Base-by-base conservation (phyloP, 2,329 filamentous ascomycete genomes). In the Pyricularia pennisetigena region DNA sequence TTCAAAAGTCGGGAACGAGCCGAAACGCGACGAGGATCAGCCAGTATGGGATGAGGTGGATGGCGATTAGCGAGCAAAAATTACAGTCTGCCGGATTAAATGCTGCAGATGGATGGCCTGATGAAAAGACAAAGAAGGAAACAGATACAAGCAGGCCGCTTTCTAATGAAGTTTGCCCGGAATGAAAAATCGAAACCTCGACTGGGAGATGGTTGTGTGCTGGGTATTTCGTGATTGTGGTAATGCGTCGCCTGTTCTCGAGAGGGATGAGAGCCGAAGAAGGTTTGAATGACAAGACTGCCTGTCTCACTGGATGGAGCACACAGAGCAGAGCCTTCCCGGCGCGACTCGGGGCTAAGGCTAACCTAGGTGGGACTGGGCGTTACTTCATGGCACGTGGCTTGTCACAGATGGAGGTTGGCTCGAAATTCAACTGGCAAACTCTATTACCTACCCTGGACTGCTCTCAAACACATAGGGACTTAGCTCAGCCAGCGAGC, bases 341-440 rank as follows among this genome's bases (percentile, higher is more conserved):
- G 14, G 59, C 59, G 59, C 59, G 59, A 28, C 59, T 62, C 59
- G 24, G 24, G 49, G n/a, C 32, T 35, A 61, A 23, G n/a, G n/a
- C 24, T 24, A 61, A 12, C 24, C 59, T 16, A 28, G 24, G 24
- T 62, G 14, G 59, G 59, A 62, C 59, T 62, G 59, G 57, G 59
- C 59, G 23, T 28, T 10, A 26, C 24, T 28, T 28, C 4, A 23
- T 29, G 62, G 71, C 72, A 73, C 72, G 72, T 72, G 71, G 70
- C 70, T 63, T 67, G 71, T 70, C 70, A 71, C 71, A 69, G 72
- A 29, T 62, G 59, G 57, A 24, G 26, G 57, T 61, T 12, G 57
- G 20, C 23, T 26, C 2, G 20, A 57, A n/a, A 26, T 26, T 28
- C 10, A 28, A 16, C 24, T 14, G 10, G 10, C 59, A 62, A n/a